Evolutionary conservation across 176 grass and related monocot genomes (phyloP).

Genomic region (Oryza officinalis): DNA sequence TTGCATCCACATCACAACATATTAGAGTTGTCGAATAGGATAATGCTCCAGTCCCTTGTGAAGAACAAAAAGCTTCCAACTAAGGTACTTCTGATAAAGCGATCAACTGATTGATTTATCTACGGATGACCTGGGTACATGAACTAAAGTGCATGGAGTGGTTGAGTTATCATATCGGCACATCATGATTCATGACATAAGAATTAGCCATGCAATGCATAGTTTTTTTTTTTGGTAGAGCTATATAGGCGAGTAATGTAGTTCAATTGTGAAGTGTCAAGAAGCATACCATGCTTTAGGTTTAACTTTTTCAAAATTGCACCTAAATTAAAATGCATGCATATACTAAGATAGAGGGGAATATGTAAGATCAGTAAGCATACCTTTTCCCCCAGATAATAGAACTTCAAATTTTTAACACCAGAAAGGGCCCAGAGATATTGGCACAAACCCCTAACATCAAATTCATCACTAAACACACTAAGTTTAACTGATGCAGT

Average conservation of each 20-base stretch:
- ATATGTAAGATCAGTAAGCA: slow-evolving; percentile 8
- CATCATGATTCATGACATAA: neutral
- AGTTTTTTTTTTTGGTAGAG: no score
- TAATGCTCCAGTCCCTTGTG: neutral
- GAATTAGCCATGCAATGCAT: neutral
- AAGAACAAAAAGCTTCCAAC: neutral
- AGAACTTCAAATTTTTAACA: slow-evolving; percentile 5
- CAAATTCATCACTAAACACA: neutral
- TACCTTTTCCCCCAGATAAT: neutral
- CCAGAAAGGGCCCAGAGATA: slow-evolving; percentile 7
- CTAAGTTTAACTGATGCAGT: neutral
- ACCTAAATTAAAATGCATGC: neutral
- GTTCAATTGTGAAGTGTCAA: neutral
- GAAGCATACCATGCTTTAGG: neutral
- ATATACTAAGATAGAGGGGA: neutral
- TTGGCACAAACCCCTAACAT: neutral
- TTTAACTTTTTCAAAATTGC: neutral
- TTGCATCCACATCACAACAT: neutral
- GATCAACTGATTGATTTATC: neutral
- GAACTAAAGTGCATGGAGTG: neutral
- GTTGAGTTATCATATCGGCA: neutral
- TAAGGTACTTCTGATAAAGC: neutral
- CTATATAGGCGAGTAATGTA: neutral
- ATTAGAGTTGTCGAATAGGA: neutral
- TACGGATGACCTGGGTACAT: neutral